Conservation (phyloP, 306 rosid genomes). For the Aeschynomene evenia region DNA sequence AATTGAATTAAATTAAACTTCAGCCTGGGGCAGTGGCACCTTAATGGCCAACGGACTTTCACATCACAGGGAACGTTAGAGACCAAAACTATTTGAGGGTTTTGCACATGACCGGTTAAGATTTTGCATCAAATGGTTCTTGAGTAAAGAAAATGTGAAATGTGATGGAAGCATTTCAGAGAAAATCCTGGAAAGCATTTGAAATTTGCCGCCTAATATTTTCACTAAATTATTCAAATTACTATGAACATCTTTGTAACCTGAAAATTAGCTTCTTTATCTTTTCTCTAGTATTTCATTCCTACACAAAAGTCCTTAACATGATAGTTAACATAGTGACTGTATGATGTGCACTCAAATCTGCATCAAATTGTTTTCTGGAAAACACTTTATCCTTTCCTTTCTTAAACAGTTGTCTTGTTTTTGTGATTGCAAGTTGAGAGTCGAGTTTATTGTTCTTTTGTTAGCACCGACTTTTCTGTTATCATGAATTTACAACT, state of each 20-base stretch:
- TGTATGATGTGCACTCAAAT: background rate
- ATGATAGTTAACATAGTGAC: background rate
- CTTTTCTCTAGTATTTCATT: background rate
- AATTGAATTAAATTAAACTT: background rate
- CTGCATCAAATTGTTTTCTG: constrained; percentile 1
- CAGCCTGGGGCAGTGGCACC: background rate
- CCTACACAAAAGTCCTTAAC: background rate
- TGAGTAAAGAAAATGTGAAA: background rate
- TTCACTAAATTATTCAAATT: background rate
- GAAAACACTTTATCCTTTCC: constrained; percentile 8
- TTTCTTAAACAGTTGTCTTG: background rate
- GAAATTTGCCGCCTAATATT: background rate
- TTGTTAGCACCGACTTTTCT: background rate
- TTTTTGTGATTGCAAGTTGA: background rate
- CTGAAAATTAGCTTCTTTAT: background rate
- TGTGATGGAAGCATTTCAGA: background rate
- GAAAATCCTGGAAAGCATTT: background rate
- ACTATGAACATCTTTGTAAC: background rate
- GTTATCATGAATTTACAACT: background rate
- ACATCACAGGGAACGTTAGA: background rate
- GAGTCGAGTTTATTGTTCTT: constrained; percentile 16
- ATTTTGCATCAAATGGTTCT: background rate
- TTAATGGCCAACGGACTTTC: background rate
- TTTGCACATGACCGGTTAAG: background rate
- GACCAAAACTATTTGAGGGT: background rate